A percentile compares a stretch with the other conserved stretches of the same genome.
phyloP scores from a whole-genome alignment of 148 eudicot species.

The Rheum nobile region DNA sequence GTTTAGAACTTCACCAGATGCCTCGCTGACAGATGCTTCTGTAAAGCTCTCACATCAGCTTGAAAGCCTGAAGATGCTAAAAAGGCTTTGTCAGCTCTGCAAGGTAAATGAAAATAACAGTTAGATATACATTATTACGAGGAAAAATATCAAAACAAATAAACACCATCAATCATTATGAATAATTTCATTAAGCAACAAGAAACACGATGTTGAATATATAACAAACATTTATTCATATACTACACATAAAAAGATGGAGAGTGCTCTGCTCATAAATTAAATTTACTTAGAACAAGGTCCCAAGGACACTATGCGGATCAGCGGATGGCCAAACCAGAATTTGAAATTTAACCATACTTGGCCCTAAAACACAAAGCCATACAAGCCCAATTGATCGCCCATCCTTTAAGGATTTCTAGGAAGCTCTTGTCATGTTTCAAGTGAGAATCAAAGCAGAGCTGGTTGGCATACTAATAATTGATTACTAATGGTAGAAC shows the following conservation, averaged over 20 bases:
- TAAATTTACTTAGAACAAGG: background rate
- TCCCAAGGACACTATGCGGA: background rate
- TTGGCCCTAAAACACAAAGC: background rate
- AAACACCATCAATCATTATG: background rate
- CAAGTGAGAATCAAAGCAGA: background rate
- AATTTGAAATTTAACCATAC: background rate
- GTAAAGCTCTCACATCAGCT: slow-evolving; percentile 94
- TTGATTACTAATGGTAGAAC: background rate
- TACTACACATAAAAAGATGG: background rate
- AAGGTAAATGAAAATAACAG: background rate
- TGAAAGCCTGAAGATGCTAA: slow-evolving; percentile 95
- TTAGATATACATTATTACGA: background rate
- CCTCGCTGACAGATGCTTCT: slow-evolving; percentile 74
- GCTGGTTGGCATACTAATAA: background rate
- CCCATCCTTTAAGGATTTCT: background rate
- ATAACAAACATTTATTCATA: background rate
- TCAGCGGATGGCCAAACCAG: background rate
- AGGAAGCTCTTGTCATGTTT: background rate
- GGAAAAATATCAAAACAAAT: background rate
- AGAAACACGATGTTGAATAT: background rate
- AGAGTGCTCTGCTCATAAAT: background rate
- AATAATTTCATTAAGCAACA: background rate
- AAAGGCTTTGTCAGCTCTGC: slow-evolving; percentile 74
- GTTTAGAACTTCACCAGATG: slow-evolving; percentile 44
- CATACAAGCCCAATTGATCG: background rate